Percentiles rank a stretch among this genome's conserved stretches.
phyloP scores from a whole-genome alignment of 306 rosid genomes.

The Cajanus cajan region DNA sequence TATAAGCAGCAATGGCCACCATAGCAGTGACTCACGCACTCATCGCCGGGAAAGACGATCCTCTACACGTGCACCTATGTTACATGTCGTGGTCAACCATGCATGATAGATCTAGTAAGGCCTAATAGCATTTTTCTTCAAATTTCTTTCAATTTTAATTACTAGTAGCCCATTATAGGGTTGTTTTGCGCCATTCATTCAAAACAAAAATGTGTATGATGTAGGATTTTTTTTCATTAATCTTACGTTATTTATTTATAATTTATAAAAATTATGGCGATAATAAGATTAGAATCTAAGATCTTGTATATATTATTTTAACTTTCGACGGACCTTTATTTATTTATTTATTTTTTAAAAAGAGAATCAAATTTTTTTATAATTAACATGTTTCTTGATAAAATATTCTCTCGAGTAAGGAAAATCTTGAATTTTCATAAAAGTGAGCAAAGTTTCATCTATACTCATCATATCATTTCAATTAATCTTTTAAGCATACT shows the following conservation, averaged over 20 bases:
- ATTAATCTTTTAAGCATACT: neutral
- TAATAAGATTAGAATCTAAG: too few species aligned
- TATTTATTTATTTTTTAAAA: too few species aligned
- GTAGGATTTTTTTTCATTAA: neutral
- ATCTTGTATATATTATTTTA: too few species aligned
- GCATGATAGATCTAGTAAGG: neutral
- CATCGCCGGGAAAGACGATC: conserved; percentile 44
- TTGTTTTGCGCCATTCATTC: neutral
- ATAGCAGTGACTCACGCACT: conserved; percentile 43
- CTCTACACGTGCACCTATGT: conserved; percentile 26
- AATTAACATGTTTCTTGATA: neutral
- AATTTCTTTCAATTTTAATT: neutral
- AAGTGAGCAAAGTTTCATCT: neutral
- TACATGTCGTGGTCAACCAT: conserved; percentile 17
- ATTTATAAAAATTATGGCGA: too few species aligned
- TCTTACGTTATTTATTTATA: too few species aligned
- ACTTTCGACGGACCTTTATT: too few species aligned
- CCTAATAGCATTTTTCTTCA: neutral
- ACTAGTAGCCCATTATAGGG: neutral
- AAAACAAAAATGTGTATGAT: neutral
- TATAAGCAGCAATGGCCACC: conserved; percentile 28
- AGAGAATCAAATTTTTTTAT: too few species aligned
- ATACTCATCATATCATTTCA: neutral
- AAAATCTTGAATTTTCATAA: neutral
- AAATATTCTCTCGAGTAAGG: neutral